Evolutionary conservation across 2,329 filamentous ascomycete genomes (phyloP).

Genomic region (Pseudopithomyces chartarum): DNA sequence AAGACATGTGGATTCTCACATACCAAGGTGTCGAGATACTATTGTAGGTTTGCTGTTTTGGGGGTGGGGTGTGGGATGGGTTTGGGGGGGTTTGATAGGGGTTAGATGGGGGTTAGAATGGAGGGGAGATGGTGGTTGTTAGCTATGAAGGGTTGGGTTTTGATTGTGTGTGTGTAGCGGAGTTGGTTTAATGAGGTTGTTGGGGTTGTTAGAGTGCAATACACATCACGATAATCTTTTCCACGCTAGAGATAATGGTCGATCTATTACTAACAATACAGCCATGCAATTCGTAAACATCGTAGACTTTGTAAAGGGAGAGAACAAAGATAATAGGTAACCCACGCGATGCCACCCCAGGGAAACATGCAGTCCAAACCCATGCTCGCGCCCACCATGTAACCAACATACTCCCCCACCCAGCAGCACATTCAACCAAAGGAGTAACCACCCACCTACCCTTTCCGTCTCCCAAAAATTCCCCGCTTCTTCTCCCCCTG

Average conservation of each 20-base stretch:
- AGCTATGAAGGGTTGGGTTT: no score
- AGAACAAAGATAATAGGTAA: neutral
- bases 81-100: no score
- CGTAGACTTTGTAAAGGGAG: neutral
- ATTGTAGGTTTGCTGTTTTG: no score
- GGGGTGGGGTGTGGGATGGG: no score
- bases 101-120: no score
- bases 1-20: no score
- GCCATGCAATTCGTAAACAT: neutral
- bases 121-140: no score
- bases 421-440: neutral
- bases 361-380: neutral
- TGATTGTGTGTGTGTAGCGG: no score
- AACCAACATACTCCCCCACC: neutral
- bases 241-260: neutral
- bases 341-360: neutral
- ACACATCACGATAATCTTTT: neutral
- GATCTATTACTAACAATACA: neutral
- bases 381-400: neutral
- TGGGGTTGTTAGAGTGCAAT: no score
- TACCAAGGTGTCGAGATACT: no score
- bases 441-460: no score
- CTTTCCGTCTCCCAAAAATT: constrained; percentile 21
- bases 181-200: no score
- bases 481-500: constrained; percentile 14